Base-by-base conservation (phyloP, 2,329 filamentous ascomycete species). In the Colletotrichum chrysophilum region DNA sequence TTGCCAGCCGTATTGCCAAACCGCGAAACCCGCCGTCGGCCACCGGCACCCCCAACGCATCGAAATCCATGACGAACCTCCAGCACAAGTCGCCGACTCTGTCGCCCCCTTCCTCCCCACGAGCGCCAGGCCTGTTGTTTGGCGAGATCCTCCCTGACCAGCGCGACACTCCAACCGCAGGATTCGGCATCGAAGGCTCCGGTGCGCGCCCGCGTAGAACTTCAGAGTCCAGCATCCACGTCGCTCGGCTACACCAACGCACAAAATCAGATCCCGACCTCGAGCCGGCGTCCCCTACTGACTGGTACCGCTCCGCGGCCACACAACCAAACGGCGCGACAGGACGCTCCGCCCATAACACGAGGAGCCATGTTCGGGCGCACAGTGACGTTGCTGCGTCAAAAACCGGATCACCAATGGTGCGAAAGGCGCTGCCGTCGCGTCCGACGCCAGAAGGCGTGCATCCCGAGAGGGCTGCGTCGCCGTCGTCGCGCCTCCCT, bases 81-180 rank as follows among this genome's bases (percentile, higher is more conserved):
- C 77, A 80, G 70, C 80, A 80, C 68, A 81, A 83, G 74, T 69
- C 75, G 10, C 75, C 76, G 18, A 56, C 66, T 8, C 58, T 71
- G 75, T 56, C 73, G 77, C 74, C 43, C 43, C 43, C 77, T 82
- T 78, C 80, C 56, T 81, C 84, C 78, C 80, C 85, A 81, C 78
- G 81, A 83, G 77, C 79, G 79, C 87, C 88, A 70, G 89, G 89
- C 76, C 90, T 94, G 43, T 85, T 96, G 24, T 96, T 96, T 85
- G 94, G 94, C 48, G 95, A 96, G 83, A 90, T 96, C 78, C 85
- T 92, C 32, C 89, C 91, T n/a, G 87, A 91, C 48, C 88, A 91
- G 78, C 88, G 87, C 79, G 87, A 90, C 78, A 81, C 87, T 30
- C 83, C 87, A 24, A 85, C 89, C 65, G 86, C 88, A 67, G 92